Conservation (phyloP, 176 grass and related monocot genomes). For the Melocanna baccifera region DNA sequence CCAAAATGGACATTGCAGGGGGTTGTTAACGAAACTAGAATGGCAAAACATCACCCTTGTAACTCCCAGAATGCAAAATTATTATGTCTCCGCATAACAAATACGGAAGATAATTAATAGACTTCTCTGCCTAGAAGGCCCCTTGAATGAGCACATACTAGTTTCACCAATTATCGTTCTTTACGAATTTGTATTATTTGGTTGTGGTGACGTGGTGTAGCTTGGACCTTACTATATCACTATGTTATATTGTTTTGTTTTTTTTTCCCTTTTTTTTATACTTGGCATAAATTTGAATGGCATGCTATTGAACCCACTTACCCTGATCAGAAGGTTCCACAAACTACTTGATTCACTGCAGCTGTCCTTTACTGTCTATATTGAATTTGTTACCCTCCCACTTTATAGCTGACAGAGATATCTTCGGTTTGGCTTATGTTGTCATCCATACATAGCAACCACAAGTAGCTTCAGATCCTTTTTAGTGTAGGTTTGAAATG, state of each 20-base stretch:
- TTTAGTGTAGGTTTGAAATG: background rate
- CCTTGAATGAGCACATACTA: background rate
- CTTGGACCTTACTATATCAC: background rate
- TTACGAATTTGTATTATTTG: background rate
- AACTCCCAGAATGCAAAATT: background rate
- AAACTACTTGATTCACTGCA: background rate
- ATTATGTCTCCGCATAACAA: background rate
- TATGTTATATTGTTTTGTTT: background rate
- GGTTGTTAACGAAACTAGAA: background rate
- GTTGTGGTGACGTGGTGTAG: slow-evolving; percentile 7
- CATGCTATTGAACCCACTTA: background rate
- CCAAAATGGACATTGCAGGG: background rate
- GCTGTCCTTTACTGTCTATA: background rate
- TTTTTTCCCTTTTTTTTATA: background rate
- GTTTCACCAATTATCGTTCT: background rate
- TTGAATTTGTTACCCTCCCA: background rate
- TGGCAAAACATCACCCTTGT: background rate
- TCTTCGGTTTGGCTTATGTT: background rate
- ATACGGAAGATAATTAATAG: background rate
- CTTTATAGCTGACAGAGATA: background rate
- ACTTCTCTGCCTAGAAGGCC: background rate
- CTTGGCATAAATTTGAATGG: background rate
- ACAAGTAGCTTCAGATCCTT: background rate
- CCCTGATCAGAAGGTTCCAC: background rate
- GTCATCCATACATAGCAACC: background rate